Evolutionary conservation across 768 basidiomycete genomes (phyloP).

Genomic region (Rhodotorula sphaerocarpa): DNA sequence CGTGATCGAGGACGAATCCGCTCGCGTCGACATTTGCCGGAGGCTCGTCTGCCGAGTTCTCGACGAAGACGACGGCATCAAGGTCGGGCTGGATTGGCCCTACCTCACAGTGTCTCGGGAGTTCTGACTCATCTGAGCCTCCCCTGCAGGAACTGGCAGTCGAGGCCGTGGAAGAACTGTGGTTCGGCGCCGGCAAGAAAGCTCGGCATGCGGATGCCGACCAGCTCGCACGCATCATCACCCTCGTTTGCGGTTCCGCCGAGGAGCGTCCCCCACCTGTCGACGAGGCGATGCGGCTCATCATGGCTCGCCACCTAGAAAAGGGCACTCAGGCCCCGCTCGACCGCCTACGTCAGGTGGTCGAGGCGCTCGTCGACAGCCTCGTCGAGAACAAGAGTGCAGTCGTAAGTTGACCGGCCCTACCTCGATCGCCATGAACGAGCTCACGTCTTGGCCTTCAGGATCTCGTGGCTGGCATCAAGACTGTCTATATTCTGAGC

Average conservation of each 20-base stretch:
- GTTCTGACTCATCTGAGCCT: too few relatives aligned
- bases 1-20: conserved; percentile 54
- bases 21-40: conserved; percentile 69
- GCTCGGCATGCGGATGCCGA: not conserved
- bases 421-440: too few relatives aligned
- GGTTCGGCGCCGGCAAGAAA: conserved; percentile 52
- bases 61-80: conserved; percentile 91
- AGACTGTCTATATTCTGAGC: conserved; percentile 73
- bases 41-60: conserved; percentile 72
- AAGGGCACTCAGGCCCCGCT: conserved; percentile 44
- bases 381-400: conserved; percentile 66
- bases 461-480: conserved; percentile 59
- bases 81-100: too few relatives aligned
- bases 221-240: conserved; percentile 52
- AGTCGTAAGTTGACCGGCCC: too few relatives aligned
- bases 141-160: conserved; percentile 63
- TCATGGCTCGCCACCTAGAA: conserved; percentile 63
- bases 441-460: not conserved
- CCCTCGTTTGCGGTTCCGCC: conserved; percentile 73
- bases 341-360: conserved; percentile 59
- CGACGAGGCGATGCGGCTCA: conserved; percentile 74
- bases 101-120: too few relatives aligned
- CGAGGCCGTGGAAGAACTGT: conserved; percentile 81
- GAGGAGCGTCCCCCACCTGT: conserved; percentile 73
- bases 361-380: conserved; percentile 75